Evolutionary conservation across 2,329 filamentous ascomycete species (phyloP), one percentile per base, ranked within the genome.

Genomic region (Ceratocystis cacaofunesta): DNA sequence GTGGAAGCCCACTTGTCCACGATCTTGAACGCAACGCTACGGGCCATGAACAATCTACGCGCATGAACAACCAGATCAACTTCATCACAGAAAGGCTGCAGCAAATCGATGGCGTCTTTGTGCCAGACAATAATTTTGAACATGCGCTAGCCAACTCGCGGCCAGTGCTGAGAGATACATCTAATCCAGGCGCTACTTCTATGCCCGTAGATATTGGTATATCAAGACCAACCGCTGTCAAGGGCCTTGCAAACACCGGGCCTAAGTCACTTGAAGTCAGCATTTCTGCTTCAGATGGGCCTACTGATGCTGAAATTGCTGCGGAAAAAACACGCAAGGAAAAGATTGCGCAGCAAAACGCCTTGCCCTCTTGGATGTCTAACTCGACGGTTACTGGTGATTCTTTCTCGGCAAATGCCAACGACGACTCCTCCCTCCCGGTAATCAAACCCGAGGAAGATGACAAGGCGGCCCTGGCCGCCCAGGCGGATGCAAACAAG

Each of bases 81-180:
- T 89, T 89, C 70, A 85, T 94, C 69, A 87, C 88, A 66, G 84
- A 88, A 66, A 79, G 91, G 64, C 78, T 95, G 68, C 87, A 87
- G 65, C 82, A 87, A 71, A 89, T 95, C 67, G 90, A 94, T 72
- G 79, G 82, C n/a, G 80, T 86, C 5, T 78, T 84, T 46, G 84
- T 95, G 5, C 89, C 89, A 1, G 86, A 86, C 69, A 87, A 88
- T 72, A 86, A 83, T 69, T 90, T 90, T 69, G 86, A 90, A 62
- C 79, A 82, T 25, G 88, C 88, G 1, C 78, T 88, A 28, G 78
- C 81, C 28, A 81, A 81, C 63, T 81, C 83, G 19, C 79, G 85
- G 15, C 84, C 85, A 2, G 82, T 92, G 30, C 75, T 83, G 64
- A 82, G 88, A 69, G 85, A 88, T 69, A 81, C 84, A 52, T 83